phyloP scores from a whole-genome alignment of 345 rosid species.

The Eucalyptus virginea region DNA sequence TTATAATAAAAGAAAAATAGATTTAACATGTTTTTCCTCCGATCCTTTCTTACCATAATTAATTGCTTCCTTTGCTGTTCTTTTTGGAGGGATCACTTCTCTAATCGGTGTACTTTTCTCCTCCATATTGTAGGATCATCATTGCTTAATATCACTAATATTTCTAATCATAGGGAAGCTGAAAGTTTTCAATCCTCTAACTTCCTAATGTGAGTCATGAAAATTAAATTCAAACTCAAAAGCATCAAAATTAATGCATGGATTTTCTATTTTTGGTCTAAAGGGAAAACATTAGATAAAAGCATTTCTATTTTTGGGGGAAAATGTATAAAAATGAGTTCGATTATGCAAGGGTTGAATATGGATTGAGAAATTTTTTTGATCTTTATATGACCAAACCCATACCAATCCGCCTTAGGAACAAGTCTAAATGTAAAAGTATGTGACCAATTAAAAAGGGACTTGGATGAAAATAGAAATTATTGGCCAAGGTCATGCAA shows the following conservation, averaged over 20 bases:
- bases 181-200: background rate
- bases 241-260: background rate
- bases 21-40: background rate
- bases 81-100: background rate
- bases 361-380: background rate
- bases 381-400: background rate
- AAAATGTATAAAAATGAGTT: background rate
- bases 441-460: background rate
- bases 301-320: background rate
- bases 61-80: background rate
- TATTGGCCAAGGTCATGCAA: background rate
- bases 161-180: background rate
- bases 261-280: background rate
- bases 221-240: background rate
- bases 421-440: background rate
- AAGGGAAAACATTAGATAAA: background rate
- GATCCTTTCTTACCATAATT: background rate
- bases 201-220: background rate
- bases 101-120: background rate
- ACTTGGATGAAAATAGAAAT: background rate
- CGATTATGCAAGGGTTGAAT: background rate
- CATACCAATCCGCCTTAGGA: background rate
- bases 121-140: background rate
- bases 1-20: background rate
- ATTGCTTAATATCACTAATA: background rate